phyloP scores from a whole-genome alignment of 306 rosid genomes.

The Leucaena leucocephala region DNA sequence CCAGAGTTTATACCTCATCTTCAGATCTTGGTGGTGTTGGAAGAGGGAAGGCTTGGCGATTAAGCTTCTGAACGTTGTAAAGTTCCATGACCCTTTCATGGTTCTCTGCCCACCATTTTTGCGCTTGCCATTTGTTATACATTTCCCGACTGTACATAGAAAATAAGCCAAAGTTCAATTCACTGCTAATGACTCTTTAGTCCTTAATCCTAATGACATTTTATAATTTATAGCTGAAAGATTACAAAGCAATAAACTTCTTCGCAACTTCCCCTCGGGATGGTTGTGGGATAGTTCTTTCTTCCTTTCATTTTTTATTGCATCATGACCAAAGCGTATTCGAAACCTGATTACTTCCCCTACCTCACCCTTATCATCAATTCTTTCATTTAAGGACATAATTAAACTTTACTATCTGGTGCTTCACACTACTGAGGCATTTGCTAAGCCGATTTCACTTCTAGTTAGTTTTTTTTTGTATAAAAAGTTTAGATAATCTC shows the following conservation, averaged over 20 bases:
- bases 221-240: constrained; percentile 12
- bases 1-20: constrained; percentile 55
- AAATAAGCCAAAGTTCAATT: constrained; percentile 24
- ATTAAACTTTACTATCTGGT: not conserved
- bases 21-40: constrained; percentile 65
- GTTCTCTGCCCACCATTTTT: constrained; percentile 69
- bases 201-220: constrained; percentile 12
- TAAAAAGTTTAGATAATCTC: no score
- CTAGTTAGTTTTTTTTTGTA: no score
- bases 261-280: no score
- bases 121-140: constrained; percentile 71
- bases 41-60: constrained; percentile 60
- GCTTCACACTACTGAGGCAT: not conserved
- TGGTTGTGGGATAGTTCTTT: no score
- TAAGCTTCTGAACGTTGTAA: constrained; percentile 59
- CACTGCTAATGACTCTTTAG: not conserved
- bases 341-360: not conserved
- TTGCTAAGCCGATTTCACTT: not conserved
- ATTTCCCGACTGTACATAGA: constrained; percentile 51
- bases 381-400: not conserved
- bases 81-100: constrained; percentile 67
- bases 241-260: not conserved
- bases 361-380: not conserved
- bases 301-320: no score
- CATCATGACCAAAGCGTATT: no score